These are phyloP conservation scores for Tuber brumale DNA, from an alignment of 495 filamentous ascomycete genomes.

Conservation along the genomic window DNA sequence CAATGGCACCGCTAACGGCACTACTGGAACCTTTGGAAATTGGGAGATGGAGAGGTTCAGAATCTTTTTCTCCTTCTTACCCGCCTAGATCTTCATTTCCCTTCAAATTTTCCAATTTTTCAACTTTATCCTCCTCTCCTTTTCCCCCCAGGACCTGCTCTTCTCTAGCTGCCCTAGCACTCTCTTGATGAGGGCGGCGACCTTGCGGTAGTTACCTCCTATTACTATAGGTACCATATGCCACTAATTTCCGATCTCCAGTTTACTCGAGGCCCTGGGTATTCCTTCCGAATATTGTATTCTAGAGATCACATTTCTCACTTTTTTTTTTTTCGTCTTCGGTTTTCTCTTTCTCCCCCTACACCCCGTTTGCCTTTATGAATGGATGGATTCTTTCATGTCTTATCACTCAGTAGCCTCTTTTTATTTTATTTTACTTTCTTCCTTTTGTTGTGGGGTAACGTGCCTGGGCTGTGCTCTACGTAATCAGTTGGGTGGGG, in stretches of 20 bases:
- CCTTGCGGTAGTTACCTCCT: not conserved
- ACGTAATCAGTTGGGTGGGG: not conserved
- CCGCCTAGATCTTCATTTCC: slow-evolving; percentile 4
- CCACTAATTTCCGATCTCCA: not conserved
- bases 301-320: slow-evolving; percentile 6
- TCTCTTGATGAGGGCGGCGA: not conserved
- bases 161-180: not conserved
- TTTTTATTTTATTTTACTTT: not conserved
- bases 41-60: slow-evolving; percentile 62
- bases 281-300: not conserved
- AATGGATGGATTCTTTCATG: slow-evolving; percentile 32
- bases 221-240: not conserved
- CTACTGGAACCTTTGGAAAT: slow-evolving; percentile 42
- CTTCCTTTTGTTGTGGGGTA: not conserved
- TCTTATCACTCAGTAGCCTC: slow-evolving; percentile 18
- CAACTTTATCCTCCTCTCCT: not conserved
- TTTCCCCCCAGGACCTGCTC: not conserved
- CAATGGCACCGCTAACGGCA: not conserved
- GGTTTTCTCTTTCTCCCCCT: slow-evolving; percentile 34
- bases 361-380: slow-evolving; percentile 14
- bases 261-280: not conserved
- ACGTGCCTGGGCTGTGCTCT: not conserved
- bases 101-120: not conserved
- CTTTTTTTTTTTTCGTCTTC: slow-evolving; percentile 8
- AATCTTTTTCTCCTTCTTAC: slow-evolving; percentile 53